Conservation (phyloP, 495 filamentous ascomycete species). For the Letharia columbiana region DNA sequence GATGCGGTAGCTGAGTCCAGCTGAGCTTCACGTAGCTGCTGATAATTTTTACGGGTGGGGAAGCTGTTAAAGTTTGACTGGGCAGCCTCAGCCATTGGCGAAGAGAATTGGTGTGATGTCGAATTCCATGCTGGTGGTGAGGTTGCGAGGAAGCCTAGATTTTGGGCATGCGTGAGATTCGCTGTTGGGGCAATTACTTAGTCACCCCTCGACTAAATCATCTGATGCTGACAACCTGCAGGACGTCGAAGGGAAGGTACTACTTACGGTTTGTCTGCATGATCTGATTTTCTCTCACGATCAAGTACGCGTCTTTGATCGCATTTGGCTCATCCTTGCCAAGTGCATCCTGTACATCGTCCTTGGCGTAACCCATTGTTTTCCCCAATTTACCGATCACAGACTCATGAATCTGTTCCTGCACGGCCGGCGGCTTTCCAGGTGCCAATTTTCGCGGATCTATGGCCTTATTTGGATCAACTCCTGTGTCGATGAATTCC, state of each 20-base stretch:
- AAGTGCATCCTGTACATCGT: conserved; percentile 90
- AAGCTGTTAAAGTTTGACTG: conserved; percentile 16
- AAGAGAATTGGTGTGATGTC: conserved; percentile 29
- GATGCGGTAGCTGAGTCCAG: background rate
- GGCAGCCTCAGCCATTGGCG: conserved; percentile 18
- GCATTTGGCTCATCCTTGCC: conserved; percentile 87
- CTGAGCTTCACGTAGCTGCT: conserved; percentile 10
- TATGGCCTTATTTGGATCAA: conserved; percentile 83
- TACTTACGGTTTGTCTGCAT: conserved; percentile 87
- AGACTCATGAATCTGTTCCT: conserved; percentile 81
- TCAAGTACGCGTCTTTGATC: conserved; percentile 97
- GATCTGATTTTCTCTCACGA: conserved; percentile 93
- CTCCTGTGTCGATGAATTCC: conserved; percentile 86
- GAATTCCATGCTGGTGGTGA: conserved; percentile 42
- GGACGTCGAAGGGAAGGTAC: background rate
- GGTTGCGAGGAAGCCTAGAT: conserved; percentile 40
- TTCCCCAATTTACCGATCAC: conserved; percentile 92
- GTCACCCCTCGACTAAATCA: background rate
- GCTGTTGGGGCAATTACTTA: conserved; percentile 28
- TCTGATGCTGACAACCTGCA: background rate
- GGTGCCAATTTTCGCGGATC: conserved; percentile 69
- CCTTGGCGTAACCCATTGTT: conserved; percentile 93
- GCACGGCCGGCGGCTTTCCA: conserved; percentile 63
- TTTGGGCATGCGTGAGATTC: conserved; percentile 36
- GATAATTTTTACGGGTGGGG: conserved; percentile 11